These are phyloP conservation scores for Metschnikowia reukaufii DNA, from an alignment of 805 yeast genomes.

Conservation along the genomic window DNA sequence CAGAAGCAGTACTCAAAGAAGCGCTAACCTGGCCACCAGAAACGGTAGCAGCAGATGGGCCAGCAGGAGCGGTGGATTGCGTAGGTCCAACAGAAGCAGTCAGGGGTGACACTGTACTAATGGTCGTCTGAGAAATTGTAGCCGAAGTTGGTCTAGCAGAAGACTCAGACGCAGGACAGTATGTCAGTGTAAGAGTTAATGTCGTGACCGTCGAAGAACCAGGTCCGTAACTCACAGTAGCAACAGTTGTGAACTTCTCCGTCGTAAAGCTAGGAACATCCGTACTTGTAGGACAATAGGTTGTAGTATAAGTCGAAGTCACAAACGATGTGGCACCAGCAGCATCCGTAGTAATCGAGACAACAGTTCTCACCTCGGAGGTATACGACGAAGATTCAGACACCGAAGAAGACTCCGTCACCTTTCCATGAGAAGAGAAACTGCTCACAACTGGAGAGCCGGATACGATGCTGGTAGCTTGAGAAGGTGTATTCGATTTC, in stretches of 20 bases:
- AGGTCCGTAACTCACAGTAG: neutral
- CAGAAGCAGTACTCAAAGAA: neutral
- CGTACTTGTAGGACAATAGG: neutral
- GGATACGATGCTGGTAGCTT: too few species aligned
- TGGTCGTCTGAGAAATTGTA: neutral
- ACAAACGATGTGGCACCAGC: neutral
- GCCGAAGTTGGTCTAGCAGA: neutral
- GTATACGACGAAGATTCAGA: neutral
- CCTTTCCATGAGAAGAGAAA: too few species aligned
- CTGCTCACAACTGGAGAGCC: too few species aligned
- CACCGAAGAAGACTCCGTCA: neutral
- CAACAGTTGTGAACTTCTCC: neutral
- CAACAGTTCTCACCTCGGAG: neutral
- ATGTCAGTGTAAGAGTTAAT: neutral
- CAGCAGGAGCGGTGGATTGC: neutral
- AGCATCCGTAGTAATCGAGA: neutral
- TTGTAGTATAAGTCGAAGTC: neutral
- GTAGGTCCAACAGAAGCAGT: too few species aligned
- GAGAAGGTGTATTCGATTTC: too few species aligned
- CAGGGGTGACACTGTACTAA: neutral
- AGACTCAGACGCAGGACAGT: neutral
- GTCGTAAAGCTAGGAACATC: neutral
- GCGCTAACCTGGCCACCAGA: too few species aligned
- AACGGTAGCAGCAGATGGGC: neutral
- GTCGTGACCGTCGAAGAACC: neutral